Conservation (phyloP, 2,329 filamentous ascomycete species). For the Apiospora rasikravindrae region DNA sequence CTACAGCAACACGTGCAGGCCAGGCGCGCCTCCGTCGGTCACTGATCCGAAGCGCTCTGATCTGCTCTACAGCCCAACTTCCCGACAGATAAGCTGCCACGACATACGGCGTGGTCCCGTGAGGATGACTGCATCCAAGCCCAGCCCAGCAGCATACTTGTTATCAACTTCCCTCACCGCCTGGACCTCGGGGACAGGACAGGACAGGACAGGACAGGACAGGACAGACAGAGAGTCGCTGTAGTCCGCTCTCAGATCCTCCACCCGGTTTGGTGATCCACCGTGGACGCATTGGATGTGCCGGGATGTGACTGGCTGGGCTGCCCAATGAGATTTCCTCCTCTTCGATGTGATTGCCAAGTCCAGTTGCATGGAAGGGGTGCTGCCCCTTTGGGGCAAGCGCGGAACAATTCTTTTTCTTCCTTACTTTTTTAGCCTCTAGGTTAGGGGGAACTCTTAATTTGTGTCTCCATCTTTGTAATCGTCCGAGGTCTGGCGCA, state of each 20-base stretch:
- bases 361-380: conserved; percentile 18
- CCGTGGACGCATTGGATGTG: background rate
- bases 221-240: background rate
- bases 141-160: background rate
- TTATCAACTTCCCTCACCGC: conserved; percentile 15
- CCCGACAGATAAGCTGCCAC: conserved; percentile 18
- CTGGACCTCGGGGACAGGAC: conserved; percentile 9
- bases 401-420: background rate
- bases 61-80: background rate
- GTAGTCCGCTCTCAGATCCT: conserved; percentile 16
- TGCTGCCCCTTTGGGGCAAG: conserved; percentile 6
- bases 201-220: background rate
- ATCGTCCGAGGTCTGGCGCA: conserved; percentile 14
- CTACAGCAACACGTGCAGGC: conserved; percentile 12
- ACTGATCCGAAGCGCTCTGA: conserved; percentile 3
- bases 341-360: conserved; percentile 15
- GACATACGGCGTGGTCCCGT: conserved; percentile 20
- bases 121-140: conserved; percentile 21
- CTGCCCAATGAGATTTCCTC: conserved; percentile 10
- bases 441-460: conserved; percentile 13
- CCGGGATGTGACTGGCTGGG: conserved; percentile 11
- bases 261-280: conserved; percentile 15
- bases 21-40: conserved; percentile 7
- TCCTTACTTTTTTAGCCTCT: background rate
- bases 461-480: conserved; percentile 15